These are phyloP conservation scores for Geotrichum aggregatum DNA, from an alignment of 1,139 yeast genomes.

Conservation along the genomic window DNA sequence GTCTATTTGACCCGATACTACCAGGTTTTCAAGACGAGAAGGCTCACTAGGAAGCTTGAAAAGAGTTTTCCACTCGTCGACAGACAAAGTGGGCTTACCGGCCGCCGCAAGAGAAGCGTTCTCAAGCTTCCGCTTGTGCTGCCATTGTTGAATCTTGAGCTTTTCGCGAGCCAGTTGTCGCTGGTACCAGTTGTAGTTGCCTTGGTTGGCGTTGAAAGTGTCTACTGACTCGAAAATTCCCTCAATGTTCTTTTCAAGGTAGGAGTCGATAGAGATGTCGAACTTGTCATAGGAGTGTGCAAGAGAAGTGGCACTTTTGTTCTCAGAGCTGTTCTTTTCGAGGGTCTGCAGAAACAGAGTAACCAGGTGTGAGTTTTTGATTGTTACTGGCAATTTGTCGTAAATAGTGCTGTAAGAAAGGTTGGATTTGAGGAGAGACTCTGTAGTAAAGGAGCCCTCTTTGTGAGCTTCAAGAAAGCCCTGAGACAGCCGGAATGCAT, in stretches of 20 bases:
- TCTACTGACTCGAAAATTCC: slow-evolving; percentile 71
- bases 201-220: slow-evolving; percentile 74
- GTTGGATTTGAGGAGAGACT: slow-evolving; percentile 56
- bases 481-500: slow-evolving; percentile 65
- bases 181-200: slow-evolving; percentile 73
- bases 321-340: slow-evolving; percentile 24
- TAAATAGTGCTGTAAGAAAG: slow-evolving; percentile 66
- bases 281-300: slow-evolving; percentile 39
- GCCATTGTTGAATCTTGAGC: slow-evolving; percentile 70
- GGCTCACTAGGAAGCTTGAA: slow-evolving; percentile 74
- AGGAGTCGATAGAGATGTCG: slow-evolving; percentile 42
- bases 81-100: slow-evolving; percentile 52
- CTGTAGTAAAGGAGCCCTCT: slow-evolving; percentile 56
- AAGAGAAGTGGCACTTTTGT: slow-evolving; percentile 16
- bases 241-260: slow-evolving; percentile 52
- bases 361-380: slow-evolving; percentile 57
- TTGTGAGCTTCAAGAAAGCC: slow-evolving; percentile 55
- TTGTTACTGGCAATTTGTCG: slow-evolving; percentile 64
- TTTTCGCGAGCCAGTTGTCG: slow-evolving; percentile 70
- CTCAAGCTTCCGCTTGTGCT: slow-evolving; percentile 63
- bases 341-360: slow-evolving; percentile 42
- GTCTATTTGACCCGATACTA: slow-evolving; percentile 65
- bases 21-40: slow-evolving; percentile 67
- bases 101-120: slow-evolving; percentile 54
- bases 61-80: slow-evolving; percentile 54